Conservation (phyloP, 2,329 filamentous ascomycete genomes). For the Exophiala mesophila region DNA sequence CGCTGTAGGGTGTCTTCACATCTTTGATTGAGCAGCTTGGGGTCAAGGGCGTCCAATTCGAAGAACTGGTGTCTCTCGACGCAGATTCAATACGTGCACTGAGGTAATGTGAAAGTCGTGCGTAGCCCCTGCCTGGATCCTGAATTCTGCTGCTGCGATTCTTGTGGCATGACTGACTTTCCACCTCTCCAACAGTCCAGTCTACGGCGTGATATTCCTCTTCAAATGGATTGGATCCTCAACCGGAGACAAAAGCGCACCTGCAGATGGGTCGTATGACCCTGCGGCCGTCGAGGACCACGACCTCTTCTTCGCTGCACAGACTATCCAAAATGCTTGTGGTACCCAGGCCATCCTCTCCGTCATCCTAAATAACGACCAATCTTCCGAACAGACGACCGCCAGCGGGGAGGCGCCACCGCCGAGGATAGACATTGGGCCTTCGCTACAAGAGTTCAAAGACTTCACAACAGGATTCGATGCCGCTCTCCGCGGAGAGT, state of each 20-base stretch:
- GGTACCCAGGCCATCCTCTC: slow-evolving; percentile 92
- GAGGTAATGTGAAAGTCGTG: slow-evolving; percentile 33
- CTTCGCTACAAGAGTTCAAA: slow-evolving; percentile 69
- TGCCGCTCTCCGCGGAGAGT: slow-evolving; percentile 66
- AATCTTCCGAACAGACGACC: slow-evolving; percentile 30
- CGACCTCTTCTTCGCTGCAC: slow-evolving; percentile 74
- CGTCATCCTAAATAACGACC: slow-evolving; percentile 80
- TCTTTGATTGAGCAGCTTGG: slow-evolving; percentile 90
- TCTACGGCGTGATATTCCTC: slow-evolving; percentile 97
- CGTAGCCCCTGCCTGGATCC: slow-evolving; percentile 1
- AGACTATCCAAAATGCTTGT: slow-evolving; percentile 98
- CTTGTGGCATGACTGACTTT: slow-evolving; percentile 6
- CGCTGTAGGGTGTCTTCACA: slow-evolving; percentile 98
- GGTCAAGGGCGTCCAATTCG: slow-evolving; percentile 90
- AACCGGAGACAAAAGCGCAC: slow-evolving; percentile 61
- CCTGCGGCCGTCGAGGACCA: slow-evolving; percentile 61
- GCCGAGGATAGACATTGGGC: slow-evolving; percentile 61
- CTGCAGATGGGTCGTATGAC: slow-evolving; percentile 79
- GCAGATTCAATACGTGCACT: slow-evolving; percentile 51
- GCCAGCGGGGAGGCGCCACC: slow-evolving; percentile 21
- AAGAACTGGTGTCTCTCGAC: slow-evolving; percentile 89
- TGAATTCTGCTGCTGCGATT: neutral
- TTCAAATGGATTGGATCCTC: slow-evolving; percentile 71
- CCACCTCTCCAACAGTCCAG: slow-evolving; percentile 48
- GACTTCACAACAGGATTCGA: slow-evolving; percentile 84